Conservation (phyloP, 2,329 filamentous ascomycete species). For the Aspergillus sp. region DNA sequence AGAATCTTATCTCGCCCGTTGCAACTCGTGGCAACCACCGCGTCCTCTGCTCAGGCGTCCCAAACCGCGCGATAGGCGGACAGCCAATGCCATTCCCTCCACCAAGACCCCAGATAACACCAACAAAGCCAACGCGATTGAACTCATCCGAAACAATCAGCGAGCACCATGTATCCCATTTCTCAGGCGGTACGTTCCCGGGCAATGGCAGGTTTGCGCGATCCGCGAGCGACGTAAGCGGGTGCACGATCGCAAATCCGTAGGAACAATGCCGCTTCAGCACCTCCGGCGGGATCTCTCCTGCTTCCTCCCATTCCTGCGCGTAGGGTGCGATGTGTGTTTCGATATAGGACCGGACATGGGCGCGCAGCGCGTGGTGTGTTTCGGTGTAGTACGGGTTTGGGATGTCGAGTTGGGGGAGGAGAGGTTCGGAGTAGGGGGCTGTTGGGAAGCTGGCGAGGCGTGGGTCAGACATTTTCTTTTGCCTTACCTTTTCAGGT, state of each 20-base stretch:
- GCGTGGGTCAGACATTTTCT: background rate
- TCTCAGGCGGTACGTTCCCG: conserved; percentile 47
- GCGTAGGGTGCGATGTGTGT: conserved; percentile 58
- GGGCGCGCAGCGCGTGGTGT: conserved; percentile 59
- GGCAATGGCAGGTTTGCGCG: conserved; percentile 42
- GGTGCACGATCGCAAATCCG: conserved; percentile 40
- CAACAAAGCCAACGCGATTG: conserved; percentile 55
- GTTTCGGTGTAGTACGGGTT: conserved; percentile 62
- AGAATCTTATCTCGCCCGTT: conserved; percentile 60
- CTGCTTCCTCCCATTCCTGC: conserved; percentile 64
- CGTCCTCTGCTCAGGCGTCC: conserved; percentile 58
- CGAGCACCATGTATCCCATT: conserved; percentile 59
- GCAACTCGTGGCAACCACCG: conserved; percentile 62
- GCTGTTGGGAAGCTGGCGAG: conserved; percentile 25
- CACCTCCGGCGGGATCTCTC: conserved; percentile 50
- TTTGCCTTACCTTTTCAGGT: background rate
- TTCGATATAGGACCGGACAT: conserved; percentile 60
- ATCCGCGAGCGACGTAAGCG: conserved; percentile 39
- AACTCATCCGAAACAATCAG: conserved; percentile 59
- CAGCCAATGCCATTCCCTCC: conserved; percentile 63
- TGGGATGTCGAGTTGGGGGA: conserved; percentile 46
- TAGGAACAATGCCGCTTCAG: conserved; percentile 40
- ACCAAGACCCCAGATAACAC: conserved; percentile 58
- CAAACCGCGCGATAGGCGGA: conserved; percentile 64
- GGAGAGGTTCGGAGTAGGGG: conserved; percentile 43